Base-by-base conservation (phyloP, 176 grass and related monocot genomes). In the Juncus effusus region DNA sequence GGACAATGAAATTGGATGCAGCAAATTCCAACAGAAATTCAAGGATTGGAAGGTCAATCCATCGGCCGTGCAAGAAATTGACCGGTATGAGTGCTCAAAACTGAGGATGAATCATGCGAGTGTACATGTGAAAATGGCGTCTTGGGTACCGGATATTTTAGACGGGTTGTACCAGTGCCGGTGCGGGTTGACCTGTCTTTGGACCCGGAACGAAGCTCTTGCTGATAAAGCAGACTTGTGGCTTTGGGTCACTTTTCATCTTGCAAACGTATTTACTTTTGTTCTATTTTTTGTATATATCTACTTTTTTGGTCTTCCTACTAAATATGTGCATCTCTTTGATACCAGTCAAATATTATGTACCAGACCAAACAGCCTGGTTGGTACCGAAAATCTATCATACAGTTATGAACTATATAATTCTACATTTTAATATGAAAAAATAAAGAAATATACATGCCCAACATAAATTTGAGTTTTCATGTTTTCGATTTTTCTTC, bases 141-240 rank as follows among this genome's bases (percentile, higher is more conserved):
- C 81, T 1, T 83, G 81, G 81, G 69, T 83, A 38, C 81, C 81
- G 19, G 75, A 83, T 40, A 62, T 61, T 47, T 59, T 83, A 47
- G 75, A 78, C 1, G 70, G 76, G 49, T 6, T 78, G 15, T 83
- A 83, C 36, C 57, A 38, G 11, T 83, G 81, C 69, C 60, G 68
- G 36, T 83, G 81, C 39, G 81, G 75, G 13, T 37, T 78, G 54
- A 83, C 59, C 37, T 83, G 81, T 65, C 61, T 83, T 4, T 83
- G 81, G 81, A 73, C 71, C 54, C 51, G 69, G 38, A 78, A 77
- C 14, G 3, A 60, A 44, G 75, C 70, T 7, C 61, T 87, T 3
- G 84, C 63, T 9, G 84, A 87, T 53, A 51, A 60, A 36, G 62
- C 75, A 3, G 70, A 87, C 45, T 63, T 81, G 4, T 57, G 62